Base-by-base conservation (phyloP, 768 basidiomycete genomes). In the Coprinopsis sp. region DNA sequence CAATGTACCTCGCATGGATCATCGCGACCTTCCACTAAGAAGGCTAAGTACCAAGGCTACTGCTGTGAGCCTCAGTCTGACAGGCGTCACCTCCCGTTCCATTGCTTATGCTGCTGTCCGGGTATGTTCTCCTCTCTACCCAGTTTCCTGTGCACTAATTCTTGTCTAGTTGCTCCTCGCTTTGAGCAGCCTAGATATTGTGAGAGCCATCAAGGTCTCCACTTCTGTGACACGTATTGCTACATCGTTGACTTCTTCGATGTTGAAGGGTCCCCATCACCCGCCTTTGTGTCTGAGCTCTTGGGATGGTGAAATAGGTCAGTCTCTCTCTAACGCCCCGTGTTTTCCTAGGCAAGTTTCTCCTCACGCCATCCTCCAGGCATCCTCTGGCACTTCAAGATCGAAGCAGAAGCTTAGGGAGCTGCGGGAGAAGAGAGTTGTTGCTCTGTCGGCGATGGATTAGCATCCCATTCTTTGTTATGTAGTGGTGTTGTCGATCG, bases 31-130 rank as follows among this genome's bases (percentile, higher is more conserved):
- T n/a, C n/a, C n/a, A n/a, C n/a, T n/a, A n/a, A n/a, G n/a, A n/a
- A n/a, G n/a, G n/a, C n/a, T n/a, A n/a, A n/a, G n/a, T n/a, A n/a
- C n/a, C n/a, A 39, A 24, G 4, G 47, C 45, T 34, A 46, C 57
- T 13, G 55, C 53, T 0, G 39, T 39, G 3, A 49, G 50, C 18
- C 37, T 58, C 5, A 19, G 53, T 3, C 36, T 61, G 54, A 51
- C 44, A 6, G 47, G 47, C 21, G 60, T 63, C 6, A 64, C 58
- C 1, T 51, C 59, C 0, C 49, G 58, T 6, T 54, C 59, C 4
- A 61, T 66, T 43, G 65, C 61, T 19, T 66, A 66, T 49, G 58
- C 59, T 6, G 62, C 60, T 16, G 57, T 59, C 14, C 54, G 54
- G 45, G 65, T 66, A 47, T 25, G 52, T 31, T 33, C 14, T 50